Conservation (phyloP, 257 asterid species). For the Solanum gandarillasii region DNA sequence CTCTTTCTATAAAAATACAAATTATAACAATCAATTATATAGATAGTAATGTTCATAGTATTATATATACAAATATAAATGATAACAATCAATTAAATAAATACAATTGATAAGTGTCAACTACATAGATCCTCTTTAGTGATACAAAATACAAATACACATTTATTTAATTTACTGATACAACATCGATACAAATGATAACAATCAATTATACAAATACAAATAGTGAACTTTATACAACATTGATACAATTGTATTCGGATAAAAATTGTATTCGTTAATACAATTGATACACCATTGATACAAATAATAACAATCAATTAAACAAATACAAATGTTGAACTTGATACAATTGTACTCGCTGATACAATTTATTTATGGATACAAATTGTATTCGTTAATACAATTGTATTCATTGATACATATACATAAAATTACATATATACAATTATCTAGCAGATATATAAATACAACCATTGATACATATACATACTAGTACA, state of each 20-base stretch:
- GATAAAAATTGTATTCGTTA: too few relatives aligned
- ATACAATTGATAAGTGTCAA: too few relatives aligned
- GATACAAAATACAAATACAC: neutral
- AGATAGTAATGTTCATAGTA: neutral
- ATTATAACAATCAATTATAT: neutral
- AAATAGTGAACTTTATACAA: too few relatives aligned
- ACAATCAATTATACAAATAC: too few relatives aligned
- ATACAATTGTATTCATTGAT: neutral
- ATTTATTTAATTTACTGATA: too few relatives aligned
- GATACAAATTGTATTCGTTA: neutral
- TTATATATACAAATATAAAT: too few relatives aligned
- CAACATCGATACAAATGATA: neutral
- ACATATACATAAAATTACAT: too few relatives aligned
- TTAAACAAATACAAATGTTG: neutral
- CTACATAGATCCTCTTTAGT: neutral
- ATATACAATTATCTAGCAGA: too few relatives aligned
- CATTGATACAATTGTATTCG: too few relatives aligned
- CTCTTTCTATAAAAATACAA: neutral
- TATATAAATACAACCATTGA: too few relatives aligned
- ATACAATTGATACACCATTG: too few relatives aligned
- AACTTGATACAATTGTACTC: neutral
- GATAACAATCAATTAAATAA: neutral
- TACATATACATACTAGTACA: neutral
- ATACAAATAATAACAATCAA: neutral
- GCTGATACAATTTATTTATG: too few relatives aligned